Conservation (phyloP, 2,329 filamentous ascomycete genomes). For the Trichoderma arundinaceum region DNA sequence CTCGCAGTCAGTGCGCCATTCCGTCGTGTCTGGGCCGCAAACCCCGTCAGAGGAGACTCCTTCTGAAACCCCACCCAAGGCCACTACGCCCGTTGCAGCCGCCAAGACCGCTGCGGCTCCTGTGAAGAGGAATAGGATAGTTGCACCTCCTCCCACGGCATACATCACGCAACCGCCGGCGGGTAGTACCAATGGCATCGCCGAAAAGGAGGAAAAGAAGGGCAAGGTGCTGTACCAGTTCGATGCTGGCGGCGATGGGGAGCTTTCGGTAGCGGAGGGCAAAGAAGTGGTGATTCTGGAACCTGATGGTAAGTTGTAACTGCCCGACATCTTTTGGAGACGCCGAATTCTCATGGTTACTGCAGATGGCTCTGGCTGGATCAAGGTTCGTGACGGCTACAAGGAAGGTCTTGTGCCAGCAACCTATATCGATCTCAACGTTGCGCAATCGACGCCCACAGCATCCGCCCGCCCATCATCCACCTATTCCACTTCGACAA, state of each 20-base stretch:
- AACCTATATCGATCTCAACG: conserved; percentile 75
- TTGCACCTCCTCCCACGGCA: conserved; percentile 84
- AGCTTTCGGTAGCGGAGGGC: conserved; percentile 80
- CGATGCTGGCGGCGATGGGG: conserved; percentile 78
- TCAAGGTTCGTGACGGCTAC: conserved; percentile 76
- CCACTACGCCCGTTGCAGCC: conserved; percentile 37
- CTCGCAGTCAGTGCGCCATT: conserved; percentile 80
- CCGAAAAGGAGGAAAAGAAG: conserved; percentile 56
- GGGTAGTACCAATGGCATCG: conserved; percentile 51
- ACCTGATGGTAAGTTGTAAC: conserved; percentile 74
- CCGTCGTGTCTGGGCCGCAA: conserved; percentile 56
- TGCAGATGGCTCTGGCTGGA: conserved; percentile 91
- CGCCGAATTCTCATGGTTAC: conserved; percentile 1
- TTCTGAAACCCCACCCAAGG: conserved; percentile 37
- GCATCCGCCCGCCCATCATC: conserved; percentile 69
- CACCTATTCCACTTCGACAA: conserved; percentile 74
- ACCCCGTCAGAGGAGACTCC: conserved; percentile 56
- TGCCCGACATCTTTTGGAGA: background rate
- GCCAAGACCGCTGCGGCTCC: conserved; percentile 40
- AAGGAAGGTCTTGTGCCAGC: conserved; percentile 87
- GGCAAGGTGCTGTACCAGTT: conserved; percentile 93
- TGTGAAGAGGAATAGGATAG: conserved; percentile 68
- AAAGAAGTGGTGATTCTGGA: conserved; percentile 79
- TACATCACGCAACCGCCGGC: conserved; percentile 75
- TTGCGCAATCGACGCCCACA: conserved; percentile 48